Conservation (phyloP, 805 yeast genomes). For the Ogataea glucozyma region DNA sequence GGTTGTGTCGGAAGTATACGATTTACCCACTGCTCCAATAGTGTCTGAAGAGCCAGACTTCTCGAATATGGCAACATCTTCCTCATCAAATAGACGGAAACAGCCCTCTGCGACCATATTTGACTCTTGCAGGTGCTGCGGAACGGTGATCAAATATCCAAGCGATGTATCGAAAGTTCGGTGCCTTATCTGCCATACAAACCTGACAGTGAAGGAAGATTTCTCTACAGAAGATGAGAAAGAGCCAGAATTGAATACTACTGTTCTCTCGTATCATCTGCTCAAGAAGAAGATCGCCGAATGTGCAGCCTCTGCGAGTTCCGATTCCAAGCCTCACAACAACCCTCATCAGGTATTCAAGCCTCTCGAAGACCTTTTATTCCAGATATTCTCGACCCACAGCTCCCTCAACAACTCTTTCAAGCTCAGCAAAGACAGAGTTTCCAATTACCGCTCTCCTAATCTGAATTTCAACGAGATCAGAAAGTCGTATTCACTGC, state of each 20-base stretch:
- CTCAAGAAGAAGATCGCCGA: constrained; percentile 38
- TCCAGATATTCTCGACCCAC: constrained; percentile 47
- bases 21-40: neutral
- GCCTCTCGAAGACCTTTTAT: constrained; percentile 52
- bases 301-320: constrained; percentile 29
- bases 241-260: constrained; percentile 14
- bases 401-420: constrained; percentile 58
- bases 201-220: constrained; percentile 11
- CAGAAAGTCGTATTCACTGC: constrained; percentile 43
- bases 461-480: constrained; percentile 54
- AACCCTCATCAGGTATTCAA: constrained; percentile 36
- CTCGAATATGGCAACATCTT: constrained; percentile 3
- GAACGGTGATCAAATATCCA: constrained; percentile 43
- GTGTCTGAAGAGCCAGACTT: neutral
- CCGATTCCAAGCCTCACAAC: constrained; percentile 4
- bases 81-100: constrained; percentile 1
- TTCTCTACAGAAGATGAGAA: neutral
- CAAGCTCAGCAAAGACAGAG: constrained; percentile 30
- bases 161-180: constrained; percentile 42
- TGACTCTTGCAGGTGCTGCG: constrained; percentile 48
- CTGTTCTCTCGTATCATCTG: constrained; percentile 32
- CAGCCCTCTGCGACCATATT: constrained; percentile 16
- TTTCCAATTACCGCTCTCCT: constrained; percentile 41
- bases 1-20: neutral
- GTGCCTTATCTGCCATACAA: constrained; percentile 64